Conservation (phyloP, 306 rosid species). For the Oxytropis ochrocephala region DNA sequence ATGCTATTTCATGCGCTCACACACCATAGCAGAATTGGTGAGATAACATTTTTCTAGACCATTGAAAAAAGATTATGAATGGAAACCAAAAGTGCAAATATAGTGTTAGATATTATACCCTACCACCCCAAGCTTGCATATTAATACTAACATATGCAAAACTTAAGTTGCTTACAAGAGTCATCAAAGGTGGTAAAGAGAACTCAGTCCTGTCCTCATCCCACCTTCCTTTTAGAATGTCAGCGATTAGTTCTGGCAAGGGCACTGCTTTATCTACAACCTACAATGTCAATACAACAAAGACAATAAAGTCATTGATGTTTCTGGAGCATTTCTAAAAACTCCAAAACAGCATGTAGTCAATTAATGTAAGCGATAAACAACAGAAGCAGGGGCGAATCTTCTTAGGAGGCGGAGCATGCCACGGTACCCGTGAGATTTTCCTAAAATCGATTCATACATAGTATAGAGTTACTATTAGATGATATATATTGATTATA, state of each 20-base stretch:
- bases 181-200: conserved; percentile 94
- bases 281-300: conserved; percentile 26
- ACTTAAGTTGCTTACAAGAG: conserved; percentile 60
- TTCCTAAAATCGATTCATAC: too few relatives aligned
- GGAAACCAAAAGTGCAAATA: background rate
- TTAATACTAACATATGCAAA: background rate
- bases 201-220: conserved; percentile 79
- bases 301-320: conserved; percentile 6
- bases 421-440: too few relatives aligned
- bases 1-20: too few relatives aligned
- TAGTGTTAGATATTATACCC: background rate
- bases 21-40: too few relatives aligned
- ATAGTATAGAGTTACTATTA: too few relatives aligned
- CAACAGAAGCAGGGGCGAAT: too few relatives aligned
- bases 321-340: conserved; percentile 10
- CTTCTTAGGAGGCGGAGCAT: too few relatives aligned
- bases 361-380: background rate
- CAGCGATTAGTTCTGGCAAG: conserved; percentile 48
- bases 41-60: too few relatives aligned
- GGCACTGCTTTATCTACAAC: conserved; percentile 41
- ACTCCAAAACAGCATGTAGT: background rate
- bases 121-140: background rate
- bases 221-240: conserved; percentile 74
- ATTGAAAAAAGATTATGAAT: background rate
- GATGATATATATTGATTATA: too few relatives aligned